Conservation (phyloP, 2,329 filamentous ascomycete species). For the Neonectria ditissima region DNA sequence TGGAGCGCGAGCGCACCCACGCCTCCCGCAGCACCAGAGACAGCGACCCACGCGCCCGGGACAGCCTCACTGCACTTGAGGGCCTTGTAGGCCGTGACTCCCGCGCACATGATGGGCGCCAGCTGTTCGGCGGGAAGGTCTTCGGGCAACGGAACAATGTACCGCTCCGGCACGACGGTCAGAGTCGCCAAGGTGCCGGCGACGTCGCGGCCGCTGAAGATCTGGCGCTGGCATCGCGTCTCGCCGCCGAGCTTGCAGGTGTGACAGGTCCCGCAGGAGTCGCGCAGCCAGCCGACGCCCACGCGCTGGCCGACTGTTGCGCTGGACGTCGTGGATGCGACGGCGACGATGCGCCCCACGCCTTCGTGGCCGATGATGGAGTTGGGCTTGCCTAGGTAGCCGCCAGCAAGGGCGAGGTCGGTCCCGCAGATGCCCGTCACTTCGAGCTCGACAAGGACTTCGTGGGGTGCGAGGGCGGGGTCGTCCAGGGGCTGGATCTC, state of each 20-base stretch:
- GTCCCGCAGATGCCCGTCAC: conserved; percentile 55
- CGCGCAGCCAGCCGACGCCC: conserved; percentile 51
- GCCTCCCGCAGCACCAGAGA: conserved; percentile 22
- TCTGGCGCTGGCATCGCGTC: conserved; percentile 11
- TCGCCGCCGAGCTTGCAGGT: conserved; percentile 15
- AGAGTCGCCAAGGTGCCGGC: conserved; percentile 13
- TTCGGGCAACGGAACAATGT: conserved; percentile 9
- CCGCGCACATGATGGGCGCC: conserved; percentile 18
- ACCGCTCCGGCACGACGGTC: conserved; percentile 19
- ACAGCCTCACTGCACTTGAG: conserved; percentile 17
- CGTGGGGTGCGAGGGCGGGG: conserved; percentile 37
- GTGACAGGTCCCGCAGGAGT: conserved; percentile 15
- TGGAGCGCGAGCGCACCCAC: conserved; percentile 18
- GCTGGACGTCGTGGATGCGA: conserved; percentile 51
- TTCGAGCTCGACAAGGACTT: conserved; percentile 50
- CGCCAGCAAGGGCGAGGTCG: conserved; percentile 52
- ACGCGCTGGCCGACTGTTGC: conserved; percentile 49
- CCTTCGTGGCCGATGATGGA: conserved; percentile 59
- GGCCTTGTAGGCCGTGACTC: conserved; percentile 26
- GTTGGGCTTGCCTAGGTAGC: conserved; percentile 51
- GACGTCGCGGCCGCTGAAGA: conserved; percentile 6
- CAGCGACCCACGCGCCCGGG: conserved; percentile 15
- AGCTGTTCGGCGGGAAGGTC: conserved; percentile 2
- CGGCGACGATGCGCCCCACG: conserved; percentile 52
- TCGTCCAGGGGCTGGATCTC: conserved; percentile 20